These are phyloP conservation scores for Benincasa hispida DNA, from an alignment of 306 rosid species.

Conservation along the genomic window DNA sequence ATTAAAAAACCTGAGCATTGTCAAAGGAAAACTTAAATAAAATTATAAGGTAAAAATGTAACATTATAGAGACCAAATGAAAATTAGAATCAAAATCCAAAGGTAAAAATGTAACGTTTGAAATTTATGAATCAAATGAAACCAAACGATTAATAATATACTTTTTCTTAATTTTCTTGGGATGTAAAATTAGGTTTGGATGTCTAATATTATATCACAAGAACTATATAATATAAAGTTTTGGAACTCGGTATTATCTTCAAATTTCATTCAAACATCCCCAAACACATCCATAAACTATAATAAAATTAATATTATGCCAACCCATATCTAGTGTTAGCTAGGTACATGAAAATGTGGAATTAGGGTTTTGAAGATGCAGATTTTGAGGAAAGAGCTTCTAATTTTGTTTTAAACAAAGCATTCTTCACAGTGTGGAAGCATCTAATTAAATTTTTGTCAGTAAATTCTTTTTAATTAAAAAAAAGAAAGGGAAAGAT, in stretches of 20 bases:
- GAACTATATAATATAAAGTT: not conserved
- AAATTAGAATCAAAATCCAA: too few relatives aligned
- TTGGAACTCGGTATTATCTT: not conserved
- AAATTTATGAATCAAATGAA: too few relatives aligned
- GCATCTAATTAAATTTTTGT: conserved; percentile 33
- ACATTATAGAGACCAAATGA: too few relatives aligned
- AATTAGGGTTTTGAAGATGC: conserved; percentile 21
- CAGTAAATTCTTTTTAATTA: not conserved
- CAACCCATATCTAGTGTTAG: not conserved
- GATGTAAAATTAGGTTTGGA: not conserved
- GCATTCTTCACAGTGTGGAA: conserved; percentile 32
- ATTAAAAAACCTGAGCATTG: too few relatives aligned
- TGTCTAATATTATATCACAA: not conserved
- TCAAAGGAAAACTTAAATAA: too few relatives aligned
- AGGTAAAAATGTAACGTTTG: too few relatives aligned
- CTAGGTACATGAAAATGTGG: conserved; percentile 16
- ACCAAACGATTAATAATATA: too few relatives aligned
- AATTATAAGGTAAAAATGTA: too few relatives aligned
- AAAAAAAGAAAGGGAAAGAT: not conserved
- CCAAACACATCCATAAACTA: not conserved
- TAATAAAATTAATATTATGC: not conserved
- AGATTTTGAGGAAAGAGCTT: conserved; percentile 13
- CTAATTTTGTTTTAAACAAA: conserved; percentile 4
- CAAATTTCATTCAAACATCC: not conserved
- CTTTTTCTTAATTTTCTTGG: too few relatives aligned